Conservation (phyloP, 2,329 filamentous ascomycete genomes). For the Talaromyces funiculosus region DNA sequence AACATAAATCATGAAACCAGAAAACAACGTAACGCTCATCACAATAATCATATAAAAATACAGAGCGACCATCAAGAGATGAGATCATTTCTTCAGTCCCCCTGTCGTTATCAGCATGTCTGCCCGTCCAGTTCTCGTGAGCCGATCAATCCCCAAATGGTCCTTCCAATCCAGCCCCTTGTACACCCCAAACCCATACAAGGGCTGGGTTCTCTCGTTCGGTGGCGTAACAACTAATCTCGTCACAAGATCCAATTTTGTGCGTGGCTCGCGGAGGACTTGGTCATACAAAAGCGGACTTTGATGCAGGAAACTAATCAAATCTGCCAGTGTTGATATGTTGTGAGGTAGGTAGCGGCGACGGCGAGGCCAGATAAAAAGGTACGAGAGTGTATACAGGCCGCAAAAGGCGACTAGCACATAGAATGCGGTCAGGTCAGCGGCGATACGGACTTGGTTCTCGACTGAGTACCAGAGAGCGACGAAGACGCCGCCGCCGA, state of each 20-base stretch:
- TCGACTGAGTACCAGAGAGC: slow-evolving; percentile 51
- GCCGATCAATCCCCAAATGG: slow-evolving; percentile 55
- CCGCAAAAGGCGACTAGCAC: slow-evolving; percentile 66
- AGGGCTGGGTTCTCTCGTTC: slow-evolving; percentile 32
- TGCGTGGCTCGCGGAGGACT: slow-evolving; percentile 63
- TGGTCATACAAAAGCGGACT: slow-evolving; percentile 66
- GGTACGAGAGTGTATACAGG: slow-evolving; percentile 62
- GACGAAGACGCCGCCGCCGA: slow-evolving; percentile 59
- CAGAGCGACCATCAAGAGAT: not conserved
- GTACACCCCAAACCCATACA: slow-evolving; percentile 55
- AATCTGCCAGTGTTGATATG: slow-evolving; percentile 66
- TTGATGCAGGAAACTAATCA: slow-evolving; percentile 70
- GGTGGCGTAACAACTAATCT: slow-evolving; percentile 55
- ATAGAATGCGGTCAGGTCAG: slow-evolving; percentile 68
- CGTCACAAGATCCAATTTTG: slow-evolving; percentile 63
- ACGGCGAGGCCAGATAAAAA: slow-evolving; percentile 57
- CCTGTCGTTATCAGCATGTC: slow-evolving; percentile 41
- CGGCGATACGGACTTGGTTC: slow-evolving; percentile 55
- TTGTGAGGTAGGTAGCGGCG: slow-evolving; percentile 64
- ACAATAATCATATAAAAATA: slow-evolving; percentile 7
- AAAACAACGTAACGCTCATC: not conserved
- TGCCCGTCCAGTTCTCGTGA: slow-evolving; percentile 38
- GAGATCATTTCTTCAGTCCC: slow-evolving; percentile 19
- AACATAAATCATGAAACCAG: not conserved
- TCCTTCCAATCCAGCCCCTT: slow-evolving; percentile 55